These are phyloP conservation scores for Tulasnella sp. DNA, from an alignment of 768 basidiomycete genomes.

Conservation along the genomic window DNA sequence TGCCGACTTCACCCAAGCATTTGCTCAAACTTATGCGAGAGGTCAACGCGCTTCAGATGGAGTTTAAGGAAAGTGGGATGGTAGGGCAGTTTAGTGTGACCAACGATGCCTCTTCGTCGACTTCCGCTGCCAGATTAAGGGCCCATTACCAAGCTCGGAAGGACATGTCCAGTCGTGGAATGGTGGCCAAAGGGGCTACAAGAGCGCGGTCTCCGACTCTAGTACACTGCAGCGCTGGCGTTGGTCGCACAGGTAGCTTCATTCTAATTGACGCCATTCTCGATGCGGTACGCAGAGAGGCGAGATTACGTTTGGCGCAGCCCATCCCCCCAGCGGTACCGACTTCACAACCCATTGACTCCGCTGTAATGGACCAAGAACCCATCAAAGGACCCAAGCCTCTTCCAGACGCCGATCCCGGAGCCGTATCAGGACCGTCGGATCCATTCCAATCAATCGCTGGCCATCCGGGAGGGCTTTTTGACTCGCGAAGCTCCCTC, in stretches of 20 bases:
- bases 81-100: conserved; percentile 33
- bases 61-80: conserved; percentile 7
- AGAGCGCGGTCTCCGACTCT: conserved; percentile 56
- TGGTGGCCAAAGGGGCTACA: no score
- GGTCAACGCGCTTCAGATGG: conserved; percentile 51
- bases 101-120: conserved; percentile 33
- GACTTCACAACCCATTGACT: neutral
- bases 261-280: conserved; percentile 88
- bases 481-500: conserved; percentile 1
- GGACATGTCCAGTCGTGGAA: neutral
- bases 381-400: neutral
- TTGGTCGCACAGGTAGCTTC: conserved; percentile 92
- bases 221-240: conserved; percentile 94
- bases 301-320: conserved; percentile 40
- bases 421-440: neutral
- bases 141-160: conserved; percentile 40
- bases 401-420: neutral
- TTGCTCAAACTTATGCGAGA: conserved; percentile 73
- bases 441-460: neutral
- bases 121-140: conserved; percentile 38
- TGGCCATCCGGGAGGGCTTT: neutral
- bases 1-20: conserved; percentile 79
- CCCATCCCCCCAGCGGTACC: neutral
- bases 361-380: neutral
- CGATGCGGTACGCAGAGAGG: conserved; percentile 68